Evolutionary conservation across 176 grass and related monocot genomes (phyloP), one percentile per base, ranked within the genome.

Genomic region (Urochloa ruziziensis): DNA sequence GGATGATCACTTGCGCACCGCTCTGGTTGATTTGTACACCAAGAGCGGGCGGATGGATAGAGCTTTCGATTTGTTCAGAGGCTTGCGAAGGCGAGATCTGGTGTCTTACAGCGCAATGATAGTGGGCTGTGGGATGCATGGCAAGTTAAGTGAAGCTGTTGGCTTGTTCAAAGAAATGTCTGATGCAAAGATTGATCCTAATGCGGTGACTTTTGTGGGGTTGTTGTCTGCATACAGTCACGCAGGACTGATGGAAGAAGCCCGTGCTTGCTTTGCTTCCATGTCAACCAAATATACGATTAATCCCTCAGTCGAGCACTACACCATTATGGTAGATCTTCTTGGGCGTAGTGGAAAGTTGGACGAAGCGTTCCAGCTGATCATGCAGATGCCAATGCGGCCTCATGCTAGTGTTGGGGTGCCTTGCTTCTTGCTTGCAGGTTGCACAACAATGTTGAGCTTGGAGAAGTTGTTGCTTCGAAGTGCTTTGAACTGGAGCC

Each of bases 71-170:
- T 49, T 96, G 28, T 96, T 96, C 64, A 78, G 78, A 74, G 82
- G 82, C 33, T 74, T 96, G 61, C 73, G 60, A 57, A 83, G 7
- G 28, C 87, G 88, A 80, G 94, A 96, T 65, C 70, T 96, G 64
- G 88, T 96, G 66, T 96, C 94, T 36, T 96, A 91, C 68, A 96
- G 90, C 46, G 82, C 93, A 4, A 96, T 96, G 83, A 96, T 96
- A 17, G 87, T 93, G 83, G 91, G 94, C 25, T 93, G 88, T 6
- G 94, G 94, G 23, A 76, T 87, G 79, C 92, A 96, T 81, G 88
- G 94, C 42, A 96, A 80, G 71, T 84, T 76, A 35, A 40, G 51
- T 6, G 71, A 91, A 79, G 91, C 94, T 81, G 39, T 89, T 34
- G 42, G 5, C 27, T 84, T 96, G 60, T 96, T 96, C 63, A 74